Evolutionary conservation across 2,329 filamentous ascomycete species (phyloP).

Genomic region (Fonsecaea erecta): DNA sequence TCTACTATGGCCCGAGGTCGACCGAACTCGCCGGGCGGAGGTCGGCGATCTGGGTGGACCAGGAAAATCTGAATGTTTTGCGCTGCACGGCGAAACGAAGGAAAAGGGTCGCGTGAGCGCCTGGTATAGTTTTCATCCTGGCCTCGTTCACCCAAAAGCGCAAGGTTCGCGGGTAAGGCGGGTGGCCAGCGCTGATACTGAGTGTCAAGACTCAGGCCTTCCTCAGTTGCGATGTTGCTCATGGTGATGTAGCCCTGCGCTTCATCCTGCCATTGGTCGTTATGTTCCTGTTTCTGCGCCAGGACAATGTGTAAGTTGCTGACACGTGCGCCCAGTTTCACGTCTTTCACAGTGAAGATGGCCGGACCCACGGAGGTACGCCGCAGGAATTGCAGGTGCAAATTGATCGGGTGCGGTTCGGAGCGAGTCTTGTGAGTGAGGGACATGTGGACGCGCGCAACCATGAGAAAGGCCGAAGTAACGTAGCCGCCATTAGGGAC

Average conservation of each 20-base stretch:
- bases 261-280: constrained; percentile 44
- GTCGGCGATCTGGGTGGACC: constrained; percentile 52
- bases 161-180: constrained; percentile 40
- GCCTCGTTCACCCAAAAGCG: constrained; percentile 40
- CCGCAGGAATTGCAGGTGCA: constrained; percentile 69
- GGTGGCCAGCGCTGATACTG: constrained; percentile 56
- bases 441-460: constrained; percentile 62
- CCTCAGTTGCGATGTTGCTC: constrained; percentile 63
- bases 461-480: constrained; percentile 65
- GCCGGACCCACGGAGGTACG: constrained; percentile 64
- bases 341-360: constrained; percentile 63
- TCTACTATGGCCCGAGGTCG: constrained; percentile 52
- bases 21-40: constrained; percentile 30
- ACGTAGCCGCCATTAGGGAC: constrained; percentile 75
- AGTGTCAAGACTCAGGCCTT: constrained; percentile 62
- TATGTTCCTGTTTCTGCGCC: constrained; percentile 42
- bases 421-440: constrained; percentile 53
- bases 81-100: constrained; percentile 54
- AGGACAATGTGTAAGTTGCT: constrained; percentile 68
- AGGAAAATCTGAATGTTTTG: constrained; percentile 59
- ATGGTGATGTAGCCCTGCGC: constrained; percentile 70
- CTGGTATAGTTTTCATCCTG: constrained; percentile 53
- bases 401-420: constrained; percentile 66
- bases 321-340: constrained; percentile 67
- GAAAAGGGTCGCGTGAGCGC: constrained; percentile 43